Conservation (phyloP, 345 rosid genomes). For the Balakata baccata region DNA sequence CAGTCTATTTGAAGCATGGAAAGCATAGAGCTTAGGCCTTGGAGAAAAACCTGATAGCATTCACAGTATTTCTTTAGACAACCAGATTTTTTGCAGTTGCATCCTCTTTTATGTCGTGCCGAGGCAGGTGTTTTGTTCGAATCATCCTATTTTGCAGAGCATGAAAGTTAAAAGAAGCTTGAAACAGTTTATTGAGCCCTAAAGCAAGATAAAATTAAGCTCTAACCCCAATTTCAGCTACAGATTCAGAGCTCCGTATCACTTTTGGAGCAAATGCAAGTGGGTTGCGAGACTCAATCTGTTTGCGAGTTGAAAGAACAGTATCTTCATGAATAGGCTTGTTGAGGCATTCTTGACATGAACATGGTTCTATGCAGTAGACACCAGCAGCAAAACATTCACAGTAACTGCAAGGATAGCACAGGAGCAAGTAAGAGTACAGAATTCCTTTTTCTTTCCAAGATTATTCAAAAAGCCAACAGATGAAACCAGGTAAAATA, state of each 20-base stretch:
- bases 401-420: slow-evolving; percentile 65
- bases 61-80: slow-evolving; percentile 97
- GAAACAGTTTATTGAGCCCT: neutral
- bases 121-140: slow-evolving; percentile 84
- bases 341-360: slow-evolving; percentile 93
- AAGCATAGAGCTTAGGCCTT: slow-evolving; percentile 11
- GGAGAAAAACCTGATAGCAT: slow-evolving; percentile 85
- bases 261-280: slow-evolving; percentile 99
- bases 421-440: neutral
- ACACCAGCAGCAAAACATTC: slow-evolving; percentile 99
- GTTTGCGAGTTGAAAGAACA: slow-evolving; percentile 89
- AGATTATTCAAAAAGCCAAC: neutral
- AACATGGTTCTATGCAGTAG: slow-evolving; percentile 88
- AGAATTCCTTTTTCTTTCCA: neutral
- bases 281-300: slow-evolving; percentile 94
- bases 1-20: slow-evolving; percentile 21
- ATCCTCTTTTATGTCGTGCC: slow-evolving; percentile 93
- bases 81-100: slow-evolving; percentile 95
- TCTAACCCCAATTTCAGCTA: slow-evolving; percentile 60
- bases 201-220: neutral
- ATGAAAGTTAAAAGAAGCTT: slow-evolving; percentile 13
- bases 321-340: slow-evolving; percentile 90
- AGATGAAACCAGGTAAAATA: neutral
- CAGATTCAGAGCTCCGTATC: slow-evolving; percentile 55
- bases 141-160: slow-evolving; percentile 54